Evolutionary conservation across 495 filamentous ascomycete species (phyloP).

Genomic region (Apodospora peruviana): DNA sequence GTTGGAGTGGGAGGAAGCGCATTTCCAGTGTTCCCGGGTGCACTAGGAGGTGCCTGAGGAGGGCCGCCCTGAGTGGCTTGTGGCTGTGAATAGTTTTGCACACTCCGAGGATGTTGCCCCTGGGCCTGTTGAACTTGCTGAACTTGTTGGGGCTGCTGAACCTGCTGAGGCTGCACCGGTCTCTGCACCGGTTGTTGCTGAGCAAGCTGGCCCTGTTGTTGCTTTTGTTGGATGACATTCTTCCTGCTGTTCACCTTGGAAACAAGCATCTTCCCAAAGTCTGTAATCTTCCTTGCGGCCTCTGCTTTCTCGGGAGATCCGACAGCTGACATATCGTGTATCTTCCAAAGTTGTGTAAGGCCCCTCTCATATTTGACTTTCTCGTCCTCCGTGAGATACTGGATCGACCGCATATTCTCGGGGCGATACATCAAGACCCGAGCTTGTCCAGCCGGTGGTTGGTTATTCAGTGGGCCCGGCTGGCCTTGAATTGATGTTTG

Average conservation of each 20-base stretch:
- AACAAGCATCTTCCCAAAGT: conserved; percentile 59
- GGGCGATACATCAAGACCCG: conserved; percentile 38
- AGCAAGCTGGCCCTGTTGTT: conserved; percentile 10
- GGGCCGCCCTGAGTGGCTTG: neutral
- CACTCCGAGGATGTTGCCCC: neutral
- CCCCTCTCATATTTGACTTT: conserved; percentile 62
- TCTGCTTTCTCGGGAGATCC: conserved; percentile 51
- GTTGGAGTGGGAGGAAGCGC: neutral
- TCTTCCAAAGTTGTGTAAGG: conserved; percentile 54
- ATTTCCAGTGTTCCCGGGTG: neutral
- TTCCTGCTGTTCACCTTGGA: conserved; percentile 41
- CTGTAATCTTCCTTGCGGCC: conserved; percentile 59
- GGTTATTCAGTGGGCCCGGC: conserved; percentile 15
- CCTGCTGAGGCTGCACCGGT: conserved; percentile 9
- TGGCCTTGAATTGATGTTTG: too few species aligned
- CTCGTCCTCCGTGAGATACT: conserved; percentile 48
- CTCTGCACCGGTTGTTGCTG: conserved; percentile 11
- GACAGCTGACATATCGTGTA: conserved; percentile 52
- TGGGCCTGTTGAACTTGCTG: conserved; percentile 7
- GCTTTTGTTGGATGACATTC: conserved; percentile 27
- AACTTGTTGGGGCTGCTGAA: conserved; percentile 6
- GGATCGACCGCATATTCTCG: conserved; percentile 42
- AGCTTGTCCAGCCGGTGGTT: too few species aligned
- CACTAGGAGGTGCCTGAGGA: neutral
- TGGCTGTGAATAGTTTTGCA: neutral